Base-by-base conservation (phyloP, 1,139 yeast species). In the Candida tropicalis region DNA sequence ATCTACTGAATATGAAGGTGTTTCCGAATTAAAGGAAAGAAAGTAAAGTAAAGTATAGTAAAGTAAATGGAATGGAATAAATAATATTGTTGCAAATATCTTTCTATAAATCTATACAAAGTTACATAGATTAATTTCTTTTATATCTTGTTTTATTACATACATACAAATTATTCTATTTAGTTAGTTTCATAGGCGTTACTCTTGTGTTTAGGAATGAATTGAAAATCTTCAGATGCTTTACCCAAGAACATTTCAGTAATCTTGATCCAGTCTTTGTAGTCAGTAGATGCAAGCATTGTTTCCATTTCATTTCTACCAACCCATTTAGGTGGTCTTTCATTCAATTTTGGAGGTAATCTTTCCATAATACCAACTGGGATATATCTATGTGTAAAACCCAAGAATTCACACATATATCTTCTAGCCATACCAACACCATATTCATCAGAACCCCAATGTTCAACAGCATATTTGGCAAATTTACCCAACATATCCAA, bases 401-500 rank as follows among this genome's bases (percentile, higher is more conserved):
- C 86, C 61, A 95, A 73, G 65, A 90, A 93, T 65, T 93, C 99
- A 68, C 98, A 91, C 77, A 93, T 72, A 65, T 82, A 95, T 56
- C 99, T 75, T 64, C 99, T 82, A 7, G 96, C 85, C 53, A 81
- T 81, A 45, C 88, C 86, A 46, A 93, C 79, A 33, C 99, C 99
- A 62, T 85, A 91, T 56, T 89, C 97, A 59, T 93, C 99, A 0
- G 96, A 78, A 2, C 99, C 99, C 98, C 99, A 95, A 66, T 95
- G 99, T 56, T 90, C 91, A 53, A 93, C 73, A 0, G 99, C 98
- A 60, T 71, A 87, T 45, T 82, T 69, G 11, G 95, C 81, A 60
- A 83, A 93, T 42, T 75, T 76, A 50, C 73, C 73, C 55, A 91
- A 66, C 43, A 85, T 80, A 25, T 84, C 95, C 46, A 93, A 75